phyloP scores from a whole-genome alignment of 176 grass and related monocot genomes.

The Chrysopogon serrulatus region DNA sequence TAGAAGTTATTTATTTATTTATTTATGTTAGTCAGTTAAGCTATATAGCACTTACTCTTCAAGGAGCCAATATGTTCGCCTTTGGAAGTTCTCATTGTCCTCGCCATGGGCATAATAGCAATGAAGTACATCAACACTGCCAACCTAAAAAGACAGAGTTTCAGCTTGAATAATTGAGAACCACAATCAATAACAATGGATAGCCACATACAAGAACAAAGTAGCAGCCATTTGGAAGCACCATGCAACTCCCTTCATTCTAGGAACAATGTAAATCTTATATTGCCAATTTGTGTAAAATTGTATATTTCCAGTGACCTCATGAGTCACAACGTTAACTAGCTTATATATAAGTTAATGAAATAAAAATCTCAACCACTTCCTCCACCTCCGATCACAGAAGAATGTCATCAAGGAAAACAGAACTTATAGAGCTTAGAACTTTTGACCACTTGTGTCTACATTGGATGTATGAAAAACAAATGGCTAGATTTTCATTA shows the following conservation, averaged over 20 bases:
- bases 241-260: not conserved
- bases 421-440: not conserved
- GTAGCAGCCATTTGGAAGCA: not conserved
- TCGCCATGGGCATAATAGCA: conserved; percentile 99
- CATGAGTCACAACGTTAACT: not conserved
- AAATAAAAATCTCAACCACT: not conserved
- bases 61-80: conserved; percentile 96
- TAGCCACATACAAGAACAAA: not conserved
- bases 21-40: conserved; percentile 18
- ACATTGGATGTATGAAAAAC: not conserved
- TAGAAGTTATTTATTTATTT: not conserved
- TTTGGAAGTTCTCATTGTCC: conserved; percentile 91
- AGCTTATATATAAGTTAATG: not conserved
- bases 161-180: conserved; percentile 13
- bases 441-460: not conserved
- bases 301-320: not conserved
- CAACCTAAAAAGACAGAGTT: conserved; percentile 51
- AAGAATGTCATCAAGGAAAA: not conserved
- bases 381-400: not conserved
- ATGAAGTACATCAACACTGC: conserved; percentile 99
- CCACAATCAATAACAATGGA: conserved; percentile 28
- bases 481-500: not conserved
- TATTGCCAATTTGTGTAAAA: not conserved
- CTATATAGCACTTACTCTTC: conserved; percentile 72
- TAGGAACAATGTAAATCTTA: not conserved